Evolutionary conservation across 345 rosid species (phyloP), one percentile per base, ranked within the genome.

Genomic region (Hibiscus mutabilis): DNA sequence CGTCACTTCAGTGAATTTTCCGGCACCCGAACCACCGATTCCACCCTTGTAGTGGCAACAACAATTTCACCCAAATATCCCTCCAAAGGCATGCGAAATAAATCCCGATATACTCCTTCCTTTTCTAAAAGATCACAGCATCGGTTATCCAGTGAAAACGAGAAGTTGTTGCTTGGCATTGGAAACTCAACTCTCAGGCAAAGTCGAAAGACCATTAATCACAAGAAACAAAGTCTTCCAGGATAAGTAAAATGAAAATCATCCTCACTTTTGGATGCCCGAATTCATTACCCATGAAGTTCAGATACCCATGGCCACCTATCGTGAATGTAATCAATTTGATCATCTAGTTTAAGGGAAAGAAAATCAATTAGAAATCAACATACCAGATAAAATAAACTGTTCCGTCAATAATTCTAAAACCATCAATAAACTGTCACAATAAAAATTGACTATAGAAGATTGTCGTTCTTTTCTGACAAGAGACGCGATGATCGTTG

Each of bases 201-300:
- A 80, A 59, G 79, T 3, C 58, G 51, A 69, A 51, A 78, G 60
- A 73, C 44, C 56, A 74, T 82, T 75, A 84, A 73, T 70, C 63
- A 73, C 47, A 68, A 65, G 69, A 66, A 68, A 80, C 11, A 55
- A 57, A 25, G 46, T 44, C 27, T 65, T 76, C 27, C 19, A 11
- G 16, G 66, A 51, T 55, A 68, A 72, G 49, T 51, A 21, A 22
- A 75, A 59, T 7, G 46, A 49, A 55, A 61, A 56, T 40, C 56
- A 78, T 74, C 57, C 81, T 65, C 75, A 91, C 98, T 86, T 82
- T 79, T 31, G 98, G 96, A 84, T 94, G 98, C 78, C 93, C 98
- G 83, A 94, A 94, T 84, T 94, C 98, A 68, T 94, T 91, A 73
- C 98, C 98, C 92, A 91, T 91, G 83, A 94, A 94, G 78, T 86